A percentile compares a stretch with the other conserved stretches of the same genome.
Conservation (phyloP, 1,284 basidiomycete genomes). For the Schizophyllum amplum region DNA sequence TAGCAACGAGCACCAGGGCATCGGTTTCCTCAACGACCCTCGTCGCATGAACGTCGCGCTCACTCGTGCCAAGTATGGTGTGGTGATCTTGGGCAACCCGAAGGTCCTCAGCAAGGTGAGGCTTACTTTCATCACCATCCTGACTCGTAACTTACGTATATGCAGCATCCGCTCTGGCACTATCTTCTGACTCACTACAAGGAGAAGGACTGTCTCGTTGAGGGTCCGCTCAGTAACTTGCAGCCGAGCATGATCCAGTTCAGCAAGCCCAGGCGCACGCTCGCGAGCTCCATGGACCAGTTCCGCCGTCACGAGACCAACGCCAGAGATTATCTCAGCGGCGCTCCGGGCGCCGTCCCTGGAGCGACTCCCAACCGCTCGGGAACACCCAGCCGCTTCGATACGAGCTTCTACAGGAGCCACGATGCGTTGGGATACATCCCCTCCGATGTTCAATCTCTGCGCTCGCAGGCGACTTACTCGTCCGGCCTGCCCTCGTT, state of each 20-base stretch:
- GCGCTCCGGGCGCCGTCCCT: slow-evolving; percentile 30
- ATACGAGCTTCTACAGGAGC: slow-evolving; percentile 89
- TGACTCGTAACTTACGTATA: slow-evolving; percentile 6
- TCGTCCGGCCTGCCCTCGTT: slow-evolving; percentile 87
- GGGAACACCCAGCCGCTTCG: slow-evolving; percentile 86
- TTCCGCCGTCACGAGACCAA: slow-evolving; percentile 86
- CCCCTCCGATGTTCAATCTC: slow-evolving; percentile 89
- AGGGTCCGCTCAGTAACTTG: slow-evolving; percentile 93
- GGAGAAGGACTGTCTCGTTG: slow-evolving; percentile 90
- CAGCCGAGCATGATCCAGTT: slow-evolving; percentile 99
- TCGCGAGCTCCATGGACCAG: slow-evolving; percentile 82
- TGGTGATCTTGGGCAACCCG: slow-evolving; percentile 97
- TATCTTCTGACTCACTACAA: slow-evolving; percentile 98
- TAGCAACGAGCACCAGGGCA: slow-evolving; percentile 99
- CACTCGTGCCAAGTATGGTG: slow-evolving; percentile 95
- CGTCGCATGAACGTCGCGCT: slow-evolving; percentile 95
- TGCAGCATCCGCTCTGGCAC: slow-evolving; percentile 95
- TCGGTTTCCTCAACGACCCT: slow-evolving; percentile 98
- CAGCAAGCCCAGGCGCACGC: slow-evolving; percentile 84
- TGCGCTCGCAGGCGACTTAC: slow-evolving; percentile 91
- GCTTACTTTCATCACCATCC: slow-evolving; percentile 8
- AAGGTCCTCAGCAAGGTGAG: slow-evolving; percentile 97
- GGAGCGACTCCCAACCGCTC: slow-evolving; percentile 45
- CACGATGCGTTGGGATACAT: slow-evolving; percentile 94
- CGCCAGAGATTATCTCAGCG: slow-evolving; percentile 61